These are phyloP conservation scores for Theobroma grandiflorum DNA, from an alignment of 441 rosid species.

Conservation along the genomic window DNA sequence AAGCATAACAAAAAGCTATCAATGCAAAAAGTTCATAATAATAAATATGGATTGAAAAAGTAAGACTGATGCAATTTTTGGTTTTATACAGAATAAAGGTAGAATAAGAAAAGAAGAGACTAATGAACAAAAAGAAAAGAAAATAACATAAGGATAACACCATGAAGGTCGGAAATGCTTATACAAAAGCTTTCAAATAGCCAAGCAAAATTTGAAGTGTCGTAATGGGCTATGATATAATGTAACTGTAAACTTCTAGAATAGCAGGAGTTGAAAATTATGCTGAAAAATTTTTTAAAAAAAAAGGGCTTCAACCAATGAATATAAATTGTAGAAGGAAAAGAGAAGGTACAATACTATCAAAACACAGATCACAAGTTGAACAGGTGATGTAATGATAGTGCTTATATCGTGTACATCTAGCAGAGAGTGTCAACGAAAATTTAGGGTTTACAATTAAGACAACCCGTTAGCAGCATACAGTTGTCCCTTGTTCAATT, in stretches of 20 bases:
- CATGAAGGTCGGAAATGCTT: neutral
- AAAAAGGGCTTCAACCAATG: neutral
- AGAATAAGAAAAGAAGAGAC: neutral
- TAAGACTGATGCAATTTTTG: neutral
- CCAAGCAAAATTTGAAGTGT: neutral
- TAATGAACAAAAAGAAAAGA: neutral
- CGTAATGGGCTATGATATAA: neutral
- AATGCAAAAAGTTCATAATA: neutral
- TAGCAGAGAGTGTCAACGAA: neutral
- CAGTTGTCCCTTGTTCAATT: neutral
- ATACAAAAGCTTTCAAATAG: neutral
- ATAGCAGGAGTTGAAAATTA: neutral
- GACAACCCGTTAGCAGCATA: neutral
- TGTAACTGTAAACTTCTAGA: neutral
- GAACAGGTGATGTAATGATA: constrained; percentile 1
- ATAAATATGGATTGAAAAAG: neutral
- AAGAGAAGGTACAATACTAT: neutral
- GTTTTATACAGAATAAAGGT: neutral
- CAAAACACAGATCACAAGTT: neutral
- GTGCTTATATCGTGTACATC: neutral
- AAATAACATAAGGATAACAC: constrained; percentile 8
- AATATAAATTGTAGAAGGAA: neutral
- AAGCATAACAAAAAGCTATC: neutral
- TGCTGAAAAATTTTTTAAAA: neutral
- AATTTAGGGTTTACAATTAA: neutral